Base-by-base conservation (phyloP, 78 protist species). In the Dictyostelium capitatum region DNA sequence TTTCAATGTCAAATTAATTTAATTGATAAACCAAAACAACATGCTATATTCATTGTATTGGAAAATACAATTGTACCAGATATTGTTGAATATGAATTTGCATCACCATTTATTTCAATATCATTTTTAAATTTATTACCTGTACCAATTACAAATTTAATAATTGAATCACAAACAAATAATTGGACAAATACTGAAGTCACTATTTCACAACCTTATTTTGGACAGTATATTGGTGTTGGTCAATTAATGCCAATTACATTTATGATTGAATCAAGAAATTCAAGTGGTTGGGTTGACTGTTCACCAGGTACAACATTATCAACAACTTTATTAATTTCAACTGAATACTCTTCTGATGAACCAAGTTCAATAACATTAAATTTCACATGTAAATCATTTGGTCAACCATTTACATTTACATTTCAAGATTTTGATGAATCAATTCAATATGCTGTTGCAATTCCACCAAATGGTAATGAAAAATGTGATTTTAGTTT, bases 381-480 rank as follows among this genome's bases (percentile, higher is more conserved):
- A 10, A 90, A 90, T 81, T 82, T 79, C 41, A 41, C 89, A 9
- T 82, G 91, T 41, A 78, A 62, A 50, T 37, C 85, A 30, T 90
- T 72, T 72, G 95, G 95, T 25, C 48, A 57, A 41, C 64, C 95
- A 12, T 90, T 46, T 23, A 59, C 67, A 20, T 90, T 82, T 25
- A 90, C 95, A 37, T 90, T 90, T 43, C 51, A 72, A 79, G 95
- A 90, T 23, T 90, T 25, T 65, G 95, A 90, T 75, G 9, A 19
- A 14, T 82, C 91, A 11, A 51, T 90, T 28, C 95, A 90, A 62
- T 90, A 79, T 50, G 85, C 95, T 0, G 85, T 41, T 17, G 87
- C 95, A 17, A 75, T 73, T 32, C 95, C 95, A 50, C 95, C 95
- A 10, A 62, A 62, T 62, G 70, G 28, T 62, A 23, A 11, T 9